These are phyloP conservation scores for Paratinospora sagittata DNA, from an alignment of 164 flowering plant genomes.

Conservation along the genomic window DNA sequence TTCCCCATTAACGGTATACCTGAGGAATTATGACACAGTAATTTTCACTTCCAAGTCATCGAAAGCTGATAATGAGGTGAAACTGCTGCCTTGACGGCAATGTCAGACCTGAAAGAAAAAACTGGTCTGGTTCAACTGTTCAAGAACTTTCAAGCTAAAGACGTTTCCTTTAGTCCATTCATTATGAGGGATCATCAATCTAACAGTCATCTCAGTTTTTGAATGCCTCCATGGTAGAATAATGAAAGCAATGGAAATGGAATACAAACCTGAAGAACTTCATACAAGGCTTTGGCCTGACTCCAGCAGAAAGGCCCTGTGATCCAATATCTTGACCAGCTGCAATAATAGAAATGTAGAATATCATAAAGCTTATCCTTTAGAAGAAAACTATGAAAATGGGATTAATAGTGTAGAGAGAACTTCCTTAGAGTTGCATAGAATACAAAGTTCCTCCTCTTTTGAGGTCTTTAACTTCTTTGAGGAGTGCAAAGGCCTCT, in stretches of 20 bases:
- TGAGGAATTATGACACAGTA: conserved; percentile 18
- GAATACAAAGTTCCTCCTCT: neutral
- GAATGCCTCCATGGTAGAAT: neutral
- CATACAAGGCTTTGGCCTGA: conserved; percentile 26
- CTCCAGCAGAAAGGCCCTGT: conserved; percentile 20
- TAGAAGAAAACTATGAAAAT: too few relatives aligned
- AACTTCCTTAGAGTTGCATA: neutral
- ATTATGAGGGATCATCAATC: conserved; percentile 1
- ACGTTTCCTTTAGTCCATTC: conserved; percentile 12
- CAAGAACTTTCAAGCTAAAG: conserved; percentile 17
- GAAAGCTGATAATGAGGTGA: conserved; percentile 15
- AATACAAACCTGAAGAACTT: conserved; percentile 24
- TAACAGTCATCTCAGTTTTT: neutral
- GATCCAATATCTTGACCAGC: conserved; percentile 17
- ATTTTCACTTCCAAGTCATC: conserved; percentile 23
- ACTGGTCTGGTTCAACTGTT: conserved; percentile 25
- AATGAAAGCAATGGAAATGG: neutral
- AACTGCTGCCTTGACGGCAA: conserved; percentile 21
- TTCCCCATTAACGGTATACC: conserved; percentile 19
- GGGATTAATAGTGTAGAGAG: too few relatives aligned
- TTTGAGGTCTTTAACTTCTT: neutral
- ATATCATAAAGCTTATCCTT: neutral
- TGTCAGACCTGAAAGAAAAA: conserved; percentile 26
- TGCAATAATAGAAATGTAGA: conserved; percentile 14
- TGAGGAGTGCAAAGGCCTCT: neutral